Conservation (phyloP, 2,329 filamentous ascomycete genomes). For the Cladosporium sp. region DNA sequence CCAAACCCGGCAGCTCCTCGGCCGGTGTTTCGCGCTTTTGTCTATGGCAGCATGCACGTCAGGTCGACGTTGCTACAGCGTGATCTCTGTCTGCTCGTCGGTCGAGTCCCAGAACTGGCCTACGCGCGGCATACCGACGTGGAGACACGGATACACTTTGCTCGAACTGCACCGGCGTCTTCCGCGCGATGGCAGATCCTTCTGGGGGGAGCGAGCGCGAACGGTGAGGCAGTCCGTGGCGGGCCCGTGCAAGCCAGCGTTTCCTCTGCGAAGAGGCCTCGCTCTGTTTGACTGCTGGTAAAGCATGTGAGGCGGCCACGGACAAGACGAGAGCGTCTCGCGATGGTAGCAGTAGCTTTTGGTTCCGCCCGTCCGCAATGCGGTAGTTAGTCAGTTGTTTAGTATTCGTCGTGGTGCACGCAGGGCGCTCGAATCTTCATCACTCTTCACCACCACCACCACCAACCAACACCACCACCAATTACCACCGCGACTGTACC, state of each 20-base stretch:
- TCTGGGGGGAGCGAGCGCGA: background rate
- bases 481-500: background rate
- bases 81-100: background rate
- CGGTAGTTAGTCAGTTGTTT: background rate
- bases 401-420: background rate
- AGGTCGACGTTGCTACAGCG: background rate
- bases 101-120: background rate
- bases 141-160: background rate
- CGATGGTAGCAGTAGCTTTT: background rate
- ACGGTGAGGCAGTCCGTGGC: background rate
- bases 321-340: background rate
- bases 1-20: background rate
- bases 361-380: background rate
- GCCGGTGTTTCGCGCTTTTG: background rate
- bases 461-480: background rate
- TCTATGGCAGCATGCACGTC: background rate
- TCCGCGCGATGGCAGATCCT: background rate
- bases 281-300: background rate
- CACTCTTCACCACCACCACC: background rate
- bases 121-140: slow-evolving; percentile 1
- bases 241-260: background rate
- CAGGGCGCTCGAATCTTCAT: background rate
- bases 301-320: background rate
- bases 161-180: background rate
- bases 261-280: background rate